Evolutionary conservation across 805 yeast species (phyloP).

Genomic region (Candida patagonica): DNA sequence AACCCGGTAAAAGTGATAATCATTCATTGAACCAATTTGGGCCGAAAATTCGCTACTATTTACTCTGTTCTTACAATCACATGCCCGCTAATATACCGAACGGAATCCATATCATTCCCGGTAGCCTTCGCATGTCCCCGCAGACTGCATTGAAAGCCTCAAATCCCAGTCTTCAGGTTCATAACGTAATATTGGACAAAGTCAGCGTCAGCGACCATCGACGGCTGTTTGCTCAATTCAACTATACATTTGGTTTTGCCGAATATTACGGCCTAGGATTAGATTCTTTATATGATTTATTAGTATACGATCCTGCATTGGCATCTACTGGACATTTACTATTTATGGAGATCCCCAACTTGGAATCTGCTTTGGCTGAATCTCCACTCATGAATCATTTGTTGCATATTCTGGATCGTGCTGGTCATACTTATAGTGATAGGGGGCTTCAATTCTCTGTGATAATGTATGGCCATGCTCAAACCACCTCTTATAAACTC

Average conservation of each 20-base stretch:
- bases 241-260: slow-evolving; percentile 6
- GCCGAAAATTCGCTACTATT: no score
- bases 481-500: not conserved
- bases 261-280: slow-evolving; percentile 13
- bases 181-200: not conserved
- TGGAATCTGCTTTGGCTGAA: slow-evolving; percentile 1
- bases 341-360: slow-evolving; percentile 3
- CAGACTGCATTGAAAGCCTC: not conserved
- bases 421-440: slow-evolving; percentile 3
- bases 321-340: not conserved
- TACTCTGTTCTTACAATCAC: no score
- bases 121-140: no score
- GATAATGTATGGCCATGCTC: slow-evolving; percentile 3
- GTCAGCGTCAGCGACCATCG: not conserved
- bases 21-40: no score
- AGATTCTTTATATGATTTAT: slow-evolving; percentile 10
- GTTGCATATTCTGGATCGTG: slow-evolving; percentile 5
- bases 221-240: not conserved
- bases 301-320: slow-evolving; percentile 2
- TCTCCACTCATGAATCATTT: not conserved
- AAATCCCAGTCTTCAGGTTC: not conserved
- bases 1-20: no score
- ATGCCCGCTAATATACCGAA: slow-evolving; percentile 1
- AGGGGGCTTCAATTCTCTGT: slow-evolving; percentile 5
- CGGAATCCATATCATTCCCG: not conserved